Evolutionary conservation across 2,329 filamentous ascomycete species (phyloP).

Genomic region (Pseudogymnoascus sp.): DNA sequence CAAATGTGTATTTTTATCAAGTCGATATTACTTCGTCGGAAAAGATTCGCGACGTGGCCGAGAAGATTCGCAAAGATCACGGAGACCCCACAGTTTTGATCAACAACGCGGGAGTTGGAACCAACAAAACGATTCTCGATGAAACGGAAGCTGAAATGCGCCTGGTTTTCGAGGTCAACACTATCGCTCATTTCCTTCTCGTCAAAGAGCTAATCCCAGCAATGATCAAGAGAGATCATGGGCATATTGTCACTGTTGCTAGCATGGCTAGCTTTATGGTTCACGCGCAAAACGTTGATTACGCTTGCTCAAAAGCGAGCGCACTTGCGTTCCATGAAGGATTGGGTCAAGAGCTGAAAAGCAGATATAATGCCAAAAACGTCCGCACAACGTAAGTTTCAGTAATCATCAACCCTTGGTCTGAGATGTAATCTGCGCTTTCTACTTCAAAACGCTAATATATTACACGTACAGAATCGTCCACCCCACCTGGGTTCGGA

Average conservation of each 20-base stretch:
- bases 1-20: slow-evolving; percentile 32
- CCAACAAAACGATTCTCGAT: slow-evolving; percentile 40
- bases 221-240: slow-evolving; percentile 45
- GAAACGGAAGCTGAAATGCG: slow-evolving; percentile 37
- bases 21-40: slow-evolving; percentile 29
- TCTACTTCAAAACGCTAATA: not conserved
- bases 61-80: slow-evolving; percentile 34
- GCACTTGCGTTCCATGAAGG: slow-evolving; percentile 48
- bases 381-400: slow-evolving; percentile 31
- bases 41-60: slow-evolving; percentile 34
- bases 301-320: slow-evolving; percentile 44
- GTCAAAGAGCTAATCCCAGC: slow-evolving; percentile 45
- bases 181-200: slow-evolving; percentile 43
- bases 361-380: slow-evolving; percentile 31
- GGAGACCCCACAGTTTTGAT: slow-evolving; percentile 33
- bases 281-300: slow-evolving; percentile 43
- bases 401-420: no score
- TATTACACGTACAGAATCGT: slow-evolving; percentile 8
- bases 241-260: slow-evolving; percentile 47
- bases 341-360: slow-evolving; percentile 32
- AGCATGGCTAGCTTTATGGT: slow-evolving; percentile 44
- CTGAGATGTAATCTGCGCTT: not conserved
- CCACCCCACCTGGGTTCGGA: slow-evolving; percentile 11
- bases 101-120: slow-evolving; percentile 36
- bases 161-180: slow-evolving; percentile 46